Conservation (phyloP, 495 filamentous ascomycete genomes). For the Beverwykella pulmonaria region DNA sequence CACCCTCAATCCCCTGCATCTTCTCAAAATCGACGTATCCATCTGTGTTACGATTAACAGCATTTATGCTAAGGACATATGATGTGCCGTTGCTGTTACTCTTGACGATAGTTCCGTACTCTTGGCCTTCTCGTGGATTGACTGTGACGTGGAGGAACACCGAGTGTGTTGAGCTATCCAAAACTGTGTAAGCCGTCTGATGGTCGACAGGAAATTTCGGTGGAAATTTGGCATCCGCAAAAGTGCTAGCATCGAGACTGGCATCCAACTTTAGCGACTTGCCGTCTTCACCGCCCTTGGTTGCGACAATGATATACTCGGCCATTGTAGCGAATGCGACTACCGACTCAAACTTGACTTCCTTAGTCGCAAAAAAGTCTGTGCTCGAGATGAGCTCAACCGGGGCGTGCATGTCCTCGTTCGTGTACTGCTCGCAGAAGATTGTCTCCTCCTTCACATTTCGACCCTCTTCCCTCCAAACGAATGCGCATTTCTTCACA, state of each 20-base stretch:
- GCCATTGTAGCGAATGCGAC: constrained; percentile 88
- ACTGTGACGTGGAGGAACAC: constrained; percentile 90
- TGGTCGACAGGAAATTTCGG: constrained; percentile 73
- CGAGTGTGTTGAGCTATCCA: constrained; percentile 89
- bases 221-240: constrained; percentile 84
- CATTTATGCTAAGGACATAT: constrained; percentile 77
- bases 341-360: constrained; percentile 65
- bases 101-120: constrained; percentile 89
- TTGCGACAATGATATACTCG: constrained; percentile 91
- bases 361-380: constrained; percentile 68
- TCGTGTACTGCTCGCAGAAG: constrained; percentile 75
- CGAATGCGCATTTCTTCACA: constrained; percentile 80
- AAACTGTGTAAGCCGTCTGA: constrained; percentile 83
- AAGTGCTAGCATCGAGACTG: constrained; percentile 78
- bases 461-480: constrained; percentile 62
- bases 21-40: constrained; percentile 97
- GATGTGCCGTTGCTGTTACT: constrained; percentile 97
- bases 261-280: constrained; percentile 74
- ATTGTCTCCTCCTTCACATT: constrained; percentile 66
- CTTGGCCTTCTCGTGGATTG: constrained; percentile 58
- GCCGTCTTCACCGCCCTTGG: constrained; percentile 60
- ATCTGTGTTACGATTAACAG: constrained; percentile 71
- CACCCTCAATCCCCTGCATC: constrained; percentile 86
- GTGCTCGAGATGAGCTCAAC: constrained; percentile 71
- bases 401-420: constrained; percentile 62